Evolutionary conservation across 768 basidiomycete species (phyloP), one percentile per base, ranked within the genome.

Genomic region (Tephrocybe sp.): DNA sequence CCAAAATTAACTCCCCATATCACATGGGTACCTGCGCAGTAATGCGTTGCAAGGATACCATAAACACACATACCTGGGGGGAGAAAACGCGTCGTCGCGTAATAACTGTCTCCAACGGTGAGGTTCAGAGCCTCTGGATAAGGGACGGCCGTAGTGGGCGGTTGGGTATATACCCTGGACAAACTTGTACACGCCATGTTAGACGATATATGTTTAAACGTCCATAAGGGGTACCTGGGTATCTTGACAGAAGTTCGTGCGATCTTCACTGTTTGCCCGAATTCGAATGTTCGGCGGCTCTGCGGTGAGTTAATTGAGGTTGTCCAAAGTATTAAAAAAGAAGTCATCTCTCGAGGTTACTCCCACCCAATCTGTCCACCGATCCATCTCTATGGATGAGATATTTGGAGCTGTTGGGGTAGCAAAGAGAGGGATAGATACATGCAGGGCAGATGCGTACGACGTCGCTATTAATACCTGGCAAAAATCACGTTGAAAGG

Each of bases 291-390:
- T 75, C 14, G 84, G 79, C 0, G 79, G 72, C 14, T 65, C 60
- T 0, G 83, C 79, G 5, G 81, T 77, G 24, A 85, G 67, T 17
- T 62, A 55, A 23, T 68, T 77, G 50, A 85, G 63, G 61, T 85
- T 85, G 46, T 77, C 68, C 39, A 88, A 70, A 9, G 78, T 74
- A 53, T 81, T 85, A 71, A 73, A 74, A 51, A 83, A 79, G 64
- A 86, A 87, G 15, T 73, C 51, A 58, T 88, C 86, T n/a, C 68
- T 69, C 0, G 72, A 65, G 4, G 71, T 72, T 12, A 66, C 65
- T 1, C 86, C 86, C 11, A 65, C 68, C 85, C 86, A 89, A 54
- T 86, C 85, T 9, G 73, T 68, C 85, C 84, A 88, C 28, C 81
- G 71, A 57, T 88, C 85, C 62, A 85, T 80, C 60, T 86, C 86